Conservation (phyloP, 805 yeast species). For the Candida nemodendra region DNA sequence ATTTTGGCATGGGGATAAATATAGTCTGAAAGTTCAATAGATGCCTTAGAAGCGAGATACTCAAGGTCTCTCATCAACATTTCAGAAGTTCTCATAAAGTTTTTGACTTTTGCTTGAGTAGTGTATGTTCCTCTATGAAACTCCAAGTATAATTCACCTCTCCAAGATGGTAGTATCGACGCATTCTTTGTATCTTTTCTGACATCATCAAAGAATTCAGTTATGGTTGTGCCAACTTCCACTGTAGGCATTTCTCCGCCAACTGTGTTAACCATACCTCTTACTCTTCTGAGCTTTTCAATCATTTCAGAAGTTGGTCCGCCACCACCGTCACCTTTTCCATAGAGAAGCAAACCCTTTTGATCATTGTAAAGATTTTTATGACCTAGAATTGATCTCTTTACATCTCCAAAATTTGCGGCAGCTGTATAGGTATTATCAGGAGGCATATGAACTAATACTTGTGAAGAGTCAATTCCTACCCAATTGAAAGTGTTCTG, state of each 20-base stretch:
- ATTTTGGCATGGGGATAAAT: constrained; percentile 71
- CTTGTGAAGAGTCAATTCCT: constrained; percentile 91
- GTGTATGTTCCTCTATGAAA: constrained; percentile 98
- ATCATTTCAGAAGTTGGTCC: constrained; percentile 95
- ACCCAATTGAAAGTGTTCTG: constrained; percentile 92
- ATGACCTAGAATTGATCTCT: constrained; percentile 75
- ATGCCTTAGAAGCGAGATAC: constrained; percentile 73
- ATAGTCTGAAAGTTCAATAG: constrained; percentile 51
- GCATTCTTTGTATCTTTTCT: constrained; percentile 66
- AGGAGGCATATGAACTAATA: constrained; percentile 97
- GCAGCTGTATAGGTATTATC: constrained; percentile 92
- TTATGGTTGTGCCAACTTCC: constrained; percentile 74
- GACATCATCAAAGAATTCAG: constrained; percentile 71
- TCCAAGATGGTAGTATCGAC: constrained; percentile 74
- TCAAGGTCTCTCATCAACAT: constrained; percentile 82
- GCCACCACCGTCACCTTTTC: constrained; percentile 98
- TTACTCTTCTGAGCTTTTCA: constrained; percentile 86
- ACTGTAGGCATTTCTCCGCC: constrained; percentile 77
- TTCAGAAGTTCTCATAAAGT: constrained; percentile 75
- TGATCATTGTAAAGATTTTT: constrained; percentile 80
- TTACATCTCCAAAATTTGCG: constrained; percentile 91
- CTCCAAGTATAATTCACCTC: constrained; percentile 90
- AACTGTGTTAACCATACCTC: constrained; percentile 81
- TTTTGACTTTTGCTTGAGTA: constrained; percentile 84
- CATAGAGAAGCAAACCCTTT: constrained; percentile 78